Percentiles rank a stretch among this genome's conserved stretches.
Conservation (phyloP, 192 early-diverging fungal genomes). For the Gigaspora rosea region DNA sequence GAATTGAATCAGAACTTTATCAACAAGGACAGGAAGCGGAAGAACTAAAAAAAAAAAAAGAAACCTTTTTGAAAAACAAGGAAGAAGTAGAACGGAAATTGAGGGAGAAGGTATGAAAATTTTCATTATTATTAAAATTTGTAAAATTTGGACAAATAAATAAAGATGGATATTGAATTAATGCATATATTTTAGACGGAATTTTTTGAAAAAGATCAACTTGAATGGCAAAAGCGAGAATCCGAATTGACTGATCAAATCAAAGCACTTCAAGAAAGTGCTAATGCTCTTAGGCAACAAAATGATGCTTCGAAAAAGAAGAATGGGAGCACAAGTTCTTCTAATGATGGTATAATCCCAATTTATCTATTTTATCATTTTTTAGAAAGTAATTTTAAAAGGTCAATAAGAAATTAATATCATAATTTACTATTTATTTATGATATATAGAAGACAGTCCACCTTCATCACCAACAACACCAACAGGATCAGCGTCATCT, state of each 20-base stretch:
- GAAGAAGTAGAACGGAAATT: conserved; percentile 28
- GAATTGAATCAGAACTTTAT: conserved; percentile 31
- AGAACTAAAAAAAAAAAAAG: conserved; percentile 30
- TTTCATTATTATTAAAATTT: too few relatives aligned
- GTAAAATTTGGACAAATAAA: too few relatives aligned
- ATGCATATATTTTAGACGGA: conserved; percentile 6
- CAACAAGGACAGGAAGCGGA: conserved; percentile 24
- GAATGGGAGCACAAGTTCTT: background rate
- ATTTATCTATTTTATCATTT: background rate
- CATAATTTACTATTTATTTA: too few relatives aligned
- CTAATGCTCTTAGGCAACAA: conserved; percentile 23
- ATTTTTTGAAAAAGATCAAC: conserved; percentile 31
- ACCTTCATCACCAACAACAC: background rate
- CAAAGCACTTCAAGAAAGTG: conserved; percentile 30
- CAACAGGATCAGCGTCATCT: background rate
- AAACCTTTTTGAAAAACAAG: conserved; percentile 16
- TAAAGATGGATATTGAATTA: background rate
- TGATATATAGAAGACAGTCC: too few relatives aligned
- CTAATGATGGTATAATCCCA: conserved; percentile 1
- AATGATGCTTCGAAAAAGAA: conserved; percentile 6
- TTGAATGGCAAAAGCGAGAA: conserved; percentile 28
- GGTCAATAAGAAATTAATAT: too few relatives aligned
- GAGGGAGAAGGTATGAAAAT: conserved; percentile 26
- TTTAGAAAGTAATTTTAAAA: too few relatives aligned
- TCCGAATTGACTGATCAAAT: conserved; percentile 17